Evolutionary conservation across 768 basidiomycete genomes (phyloP).

Genomic region (Xerocomus brunneocitrinus): DNA sequence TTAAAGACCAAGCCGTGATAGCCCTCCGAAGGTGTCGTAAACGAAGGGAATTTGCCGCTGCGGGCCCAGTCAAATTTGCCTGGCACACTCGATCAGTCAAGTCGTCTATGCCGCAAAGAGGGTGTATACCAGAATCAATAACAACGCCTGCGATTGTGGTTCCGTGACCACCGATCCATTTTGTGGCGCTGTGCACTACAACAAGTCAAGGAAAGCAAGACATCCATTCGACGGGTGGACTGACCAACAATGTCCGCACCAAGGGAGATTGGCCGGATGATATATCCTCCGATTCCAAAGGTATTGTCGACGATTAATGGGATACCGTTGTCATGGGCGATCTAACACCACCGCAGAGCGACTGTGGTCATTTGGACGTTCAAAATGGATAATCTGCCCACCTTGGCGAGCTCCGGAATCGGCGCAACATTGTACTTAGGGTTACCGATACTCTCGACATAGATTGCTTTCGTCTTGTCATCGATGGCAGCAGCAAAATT

Average conservation of each 20-base stretch:
- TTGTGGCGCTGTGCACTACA: conserved; percentile 53
- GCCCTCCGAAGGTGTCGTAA: conserved; percentile 51
- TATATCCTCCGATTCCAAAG: conserved; percentile 57
- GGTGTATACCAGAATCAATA: conserved; percentile 48
- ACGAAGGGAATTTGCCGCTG: conserved; percentile 51
- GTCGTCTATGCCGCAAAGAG: neutral
- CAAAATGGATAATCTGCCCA: conserved; percentile 7
- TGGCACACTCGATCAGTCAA: conserved; percentile 10
- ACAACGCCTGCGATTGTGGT: conserved; percentile 63
- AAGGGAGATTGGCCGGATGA: conserved; percentile 49
- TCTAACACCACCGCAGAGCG: conserved; percentile 21
- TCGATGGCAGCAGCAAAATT: neutral
- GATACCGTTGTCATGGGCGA: conserved; percentile 57
- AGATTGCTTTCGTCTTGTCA: conserved; percentile 53
- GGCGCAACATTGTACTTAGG: conserved; percentile 53
- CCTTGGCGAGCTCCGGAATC: conserved; percentile 55
- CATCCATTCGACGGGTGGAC: conserved; percentile 2
- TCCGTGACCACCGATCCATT: conserved; percentile 69
- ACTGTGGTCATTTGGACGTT: neutral
- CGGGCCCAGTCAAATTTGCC: conserved; percentile 56
- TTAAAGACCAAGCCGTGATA: conserved; percentile 52
- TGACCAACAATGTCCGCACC: conserved; percentile 53
- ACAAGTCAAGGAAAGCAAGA: neutral
- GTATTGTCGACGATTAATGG: conserved; percentile 67
- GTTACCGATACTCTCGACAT: conserved; percentile 59